Evolutionary conservation across 176 grass and related monocot genomes (phyloP).

Genomic region (Pontederia paniculata): DNA sequence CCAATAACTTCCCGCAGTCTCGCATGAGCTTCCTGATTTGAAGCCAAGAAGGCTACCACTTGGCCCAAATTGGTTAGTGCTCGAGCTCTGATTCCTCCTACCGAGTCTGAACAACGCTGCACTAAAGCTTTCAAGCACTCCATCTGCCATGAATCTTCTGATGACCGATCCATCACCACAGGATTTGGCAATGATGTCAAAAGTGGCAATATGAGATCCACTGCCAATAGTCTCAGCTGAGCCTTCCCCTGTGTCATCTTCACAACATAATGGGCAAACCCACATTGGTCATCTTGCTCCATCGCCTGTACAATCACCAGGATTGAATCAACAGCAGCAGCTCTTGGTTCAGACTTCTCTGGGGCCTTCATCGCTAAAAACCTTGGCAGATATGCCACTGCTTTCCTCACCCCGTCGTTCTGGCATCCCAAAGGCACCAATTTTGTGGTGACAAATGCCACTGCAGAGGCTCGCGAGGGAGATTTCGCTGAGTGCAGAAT

Average conservation of each 20-base stretch:
- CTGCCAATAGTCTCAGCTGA: constrained; percentile 54
- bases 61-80: constrained; percentile 66
- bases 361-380: constrained; percentile 61
- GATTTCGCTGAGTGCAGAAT: constrained; percentile 36
- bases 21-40: constrained; percentile 26
- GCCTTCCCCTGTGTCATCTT: constrained; percentile 59
- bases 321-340: constrained; percentile 58
- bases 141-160: constrained; percentile 24
- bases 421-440: constrained; percentile 49
- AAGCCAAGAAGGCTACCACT: constrained; percentile 42
- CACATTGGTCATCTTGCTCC: constrained; percentile 24
- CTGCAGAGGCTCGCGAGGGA: constrained; percentile 17
- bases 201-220: constrained; percentile 58
- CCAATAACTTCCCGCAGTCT: constrained; percentile 29
- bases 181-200: constrained; percentile 26
- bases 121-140: constrained; percentile 49
- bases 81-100: constrained; percentile 49
- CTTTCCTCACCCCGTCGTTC: constrained; percentile 47
- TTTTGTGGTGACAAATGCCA: constrained; percentile 51
- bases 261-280: constrained; percentile 40
- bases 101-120: constrained; percentile 52
- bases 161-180: constrained; percentile 8
- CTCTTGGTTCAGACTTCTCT: constrained; percentile 61
- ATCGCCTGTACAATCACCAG: constrained; percentile 41
- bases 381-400: constrained; percentile 50